phyloP scores from a whole-genome alignment of 2,329 filamentous ascomycete species.

The Fusarium lyarnte region DNA sequence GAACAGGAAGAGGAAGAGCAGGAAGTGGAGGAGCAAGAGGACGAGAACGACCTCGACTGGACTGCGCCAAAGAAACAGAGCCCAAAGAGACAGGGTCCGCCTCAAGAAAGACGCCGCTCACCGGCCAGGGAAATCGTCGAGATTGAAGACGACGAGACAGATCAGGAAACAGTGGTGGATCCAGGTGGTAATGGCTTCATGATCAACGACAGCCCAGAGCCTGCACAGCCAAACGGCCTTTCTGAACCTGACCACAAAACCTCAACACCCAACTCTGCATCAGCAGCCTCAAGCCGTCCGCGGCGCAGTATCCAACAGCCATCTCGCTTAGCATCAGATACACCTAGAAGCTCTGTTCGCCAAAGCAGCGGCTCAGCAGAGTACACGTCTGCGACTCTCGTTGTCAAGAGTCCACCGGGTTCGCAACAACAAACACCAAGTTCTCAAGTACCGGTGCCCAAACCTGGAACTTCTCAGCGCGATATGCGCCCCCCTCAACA shows the following conservation, averaged over 20 bases:
- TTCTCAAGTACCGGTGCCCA: neutral
- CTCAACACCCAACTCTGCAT: neutral
- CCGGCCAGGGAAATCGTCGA: neutral
- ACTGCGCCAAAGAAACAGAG: neutral
- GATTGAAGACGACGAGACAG: neutral
- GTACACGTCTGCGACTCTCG: neutral
- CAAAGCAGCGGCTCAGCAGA: neutral
- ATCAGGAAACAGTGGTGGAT: neutral
- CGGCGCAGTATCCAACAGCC: neutral
- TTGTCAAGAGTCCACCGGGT: neutral
- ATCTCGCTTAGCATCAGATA: neutral
- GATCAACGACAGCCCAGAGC: neutral
- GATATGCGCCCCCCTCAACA: neutral
- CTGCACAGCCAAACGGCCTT: neutral
- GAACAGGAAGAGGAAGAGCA: neutral
- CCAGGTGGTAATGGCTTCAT: neutral
- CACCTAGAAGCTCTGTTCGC: neutral
- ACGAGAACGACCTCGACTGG: neutral
- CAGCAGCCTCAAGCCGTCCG: neutral
- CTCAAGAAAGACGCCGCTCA: neutral
- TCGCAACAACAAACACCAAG: neutral
- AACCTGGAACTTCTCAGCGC: neutral
- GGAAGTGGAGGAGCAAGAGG: neutral
- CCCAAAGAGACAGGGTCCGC: neutral
- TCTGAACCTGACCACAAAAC: neutral